Evolutionary conservation across 306 rosid species (phyloP).

Genomic region (Corylus avellana): DNA sequence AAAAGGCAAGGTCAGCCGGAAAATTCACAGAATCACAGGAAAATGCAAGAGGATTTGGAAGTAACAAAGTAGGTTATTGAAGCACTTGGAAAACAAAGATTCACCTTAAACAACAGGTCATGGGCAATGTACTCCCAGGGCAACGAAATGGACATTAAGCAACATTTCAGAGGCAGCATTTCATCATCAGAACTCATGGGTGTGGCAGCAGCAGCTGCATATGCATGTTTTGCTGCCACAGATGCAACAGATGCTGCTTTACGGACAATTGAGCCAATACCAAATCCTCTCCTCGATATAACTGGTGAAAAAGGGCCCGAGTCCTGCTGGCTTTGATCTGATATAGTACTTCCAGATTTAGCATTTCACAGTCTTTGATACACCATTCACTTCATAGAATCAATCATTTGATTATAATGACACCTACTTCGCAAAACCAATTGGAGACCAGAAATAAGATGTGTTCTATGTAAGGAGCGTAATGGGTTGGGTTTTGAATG

Average conservation of each 20-base stretch:
- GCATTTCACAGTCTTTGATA: conserved; percentile 30
- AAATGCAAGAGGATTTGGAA: neutral
- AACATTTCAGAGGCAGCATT: conserved; percentile 88
- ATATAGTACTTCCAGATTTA: conserved; percentile 36
- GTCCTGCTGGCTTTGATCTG: conserved; percentile 93
- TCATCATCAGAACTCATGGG: conserved; percentile 62
- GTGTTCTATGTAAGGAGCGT: neutral
- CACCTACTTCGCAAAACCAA: neutral
- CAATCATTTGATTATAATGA: neutral
- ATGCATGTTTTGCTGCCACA: conserved; percentile 85
- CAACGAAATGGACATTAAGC: conserved; percentile 92
- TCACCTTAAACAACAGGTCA: conserved; percentile 95
- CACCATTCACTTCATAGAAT: conserved; percentile 23
- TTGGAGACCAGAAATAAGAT: conserved; percentile 4
- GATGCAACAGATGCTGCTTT: conserved; percentile 91
- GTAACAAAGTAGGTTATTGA: neutral
- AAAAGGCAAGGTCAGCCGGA: neutral
- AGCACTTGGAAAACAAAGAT: conserved; percentile 6
- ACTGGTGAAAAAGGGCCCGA: conserved; percentile 81
- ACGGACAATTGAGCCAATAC: conserved; percentile 77
- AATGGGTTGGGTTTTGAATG: neutral
- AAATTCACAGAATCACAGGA: neutral
- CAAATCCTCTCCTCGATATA: conserved; percentile 71
- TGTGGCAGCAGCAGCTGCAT: conserved; percentile 81
- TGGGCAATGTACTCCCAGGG: conserved; percentile 95